phyloP scores from a whole-genome alignment of 2,329 filamentous ascomycete species.

The Venturia asperata region DNA sequence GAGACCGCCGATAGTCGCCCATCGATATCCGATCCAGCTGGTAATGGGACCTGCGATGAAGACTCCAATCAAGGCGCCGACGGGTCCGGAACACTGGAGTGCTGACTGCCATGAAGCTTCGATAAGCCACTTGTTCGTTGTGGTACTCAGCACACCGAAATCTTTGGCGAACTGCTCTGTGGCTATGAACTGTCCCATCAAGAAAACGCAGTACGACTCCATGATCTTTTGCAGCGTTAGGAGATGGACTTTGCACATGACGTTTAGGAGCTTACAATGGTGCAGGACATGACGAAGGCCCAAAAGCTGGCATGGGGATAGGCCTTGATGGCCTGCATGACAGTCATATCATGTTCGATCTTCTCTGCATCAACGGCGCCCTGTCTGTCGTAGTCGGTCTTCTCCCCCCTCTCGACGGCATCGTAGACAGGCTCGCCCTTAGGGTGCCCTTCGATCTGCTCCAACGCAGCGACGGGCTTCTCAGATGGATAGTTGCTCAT shows the following conservation, averaged over 20 bases:
- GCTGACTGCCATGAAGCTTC: slow-evolving; percentile 43
- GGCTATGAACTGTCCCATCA: slow-evolving; percentile 72
- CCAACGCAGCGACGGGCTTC: slow-evolving; percentile 28
- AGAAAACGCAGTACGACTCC: slow-evolving; percentile 79
- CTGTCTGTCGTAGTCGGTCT: slow-evolving; percentile 25
- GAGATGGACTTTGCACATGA: neutral
- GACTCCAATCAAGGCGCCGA: slow-evolving; percentile 41
- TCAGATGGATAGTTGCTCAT: slow-evolving; percentile 30
- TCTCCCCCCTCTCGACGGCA: slow-evolving; percentile 23
- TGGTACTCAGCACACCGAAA: slow-evolving; percentile 33
- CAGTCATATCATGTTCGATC: slow-evolving; percentile 41
- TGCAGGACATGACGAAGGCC: slow-evolving; percentile 79
- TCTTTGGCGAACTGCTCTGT: slow-evolving; percentile 42
- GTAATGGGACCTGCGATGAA: slow-evolving; percentile 42
- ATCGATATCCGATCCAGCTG: slow-evolving; percentile 41
- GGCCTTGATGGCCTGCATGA: slow-evolving; percentile 68
- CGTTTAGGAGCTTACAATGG: slow-evolving; percentile 55
- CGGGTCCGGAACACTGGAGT: slow-evolving; percentile 40
- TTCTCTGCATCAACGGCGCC: slow-evolving; percentile 23
- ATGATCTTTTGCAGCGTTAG: slow-evolving; percentile 33
- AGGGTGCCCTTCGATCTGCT: slow-evolving; percentile 30
- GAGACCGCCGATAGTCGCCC: slow-evolving; percentile 41
- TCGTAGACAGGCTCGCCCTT: slow-evolving; percentile 29
- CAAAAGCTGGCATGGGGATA: slow-evolving; percentile 84
- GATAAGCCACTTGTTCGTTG: slow-evolving; percentile 33